phyloP scores from a whole-genome alignment of 805 yeast genomes.

The Kodamaea kaohsiungensis region DNA sequence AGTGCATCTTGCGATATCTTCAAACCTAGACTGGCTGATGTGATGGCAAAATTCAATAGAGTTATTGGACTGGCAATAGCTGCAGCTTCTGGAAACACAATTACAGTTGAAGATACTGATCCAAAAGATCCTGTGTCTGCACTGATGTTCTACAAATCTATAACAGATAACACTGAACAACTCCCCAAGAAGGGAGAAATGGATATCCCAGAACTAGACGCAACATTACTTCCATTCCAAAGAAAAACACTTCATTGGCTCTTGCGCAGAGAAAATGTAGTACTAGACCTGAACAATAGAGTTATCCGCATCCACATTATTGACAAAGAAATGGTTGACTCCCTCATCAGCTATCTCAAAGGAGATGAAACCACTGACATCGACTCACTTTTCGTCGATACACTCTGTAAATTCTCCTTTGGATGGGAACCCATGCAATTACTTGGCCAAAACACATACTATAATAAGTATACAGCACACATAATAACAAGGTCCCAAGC shows the following conservation, averaged over 20 bases:
- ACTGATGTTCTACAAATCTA: constrained; percentile 48
- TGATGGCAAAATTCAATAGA: constrained; percentile 14
- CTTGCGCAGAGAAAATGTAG: constrained; percentile 49
- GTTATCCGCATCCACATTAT: constrained; percentile 24
- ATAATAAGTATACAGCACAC: constrained; percentile 37
- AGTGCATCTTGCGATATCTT: constrained; percentile 19
- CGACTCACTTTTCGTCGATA: constrained; percentile 24
- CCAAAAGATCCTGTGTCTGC: constrained; percentile 19
- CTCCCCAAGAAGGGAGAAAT: constrained; percentile 21
- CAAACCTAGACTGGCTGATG: constrained; percentile 19
- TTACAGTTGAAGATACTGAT: not conserved
- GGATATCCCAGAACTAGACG: constrained; percentile 45
- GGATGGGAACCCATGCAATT: constrained; percentile 47
- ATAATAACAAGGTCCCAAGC: constrained; percentile 6
- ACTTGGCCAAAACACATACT: constrained; percentile 14
- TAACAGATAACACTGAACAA: constrained; percentile 45
- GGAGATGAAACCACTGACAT: not conserved
- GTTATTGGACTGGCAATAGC: not conserved
- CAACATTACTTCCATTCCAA: constrained; percentile 52
- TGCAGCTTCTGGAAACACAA: not conserved
- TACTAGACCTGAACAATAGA: constrained; percentile 27
- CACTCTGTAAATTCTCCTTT: constrained; percentile 46
- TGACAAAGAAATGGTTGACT: constrained; percentile 7
- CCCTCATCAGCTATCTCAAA: constrained; percentile 6
- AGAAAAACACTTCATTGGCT: constrained; percentile 58